Conservation (phyloP, 768 basidiomycete species). For the Tricholoma flavovirens region DNA sequence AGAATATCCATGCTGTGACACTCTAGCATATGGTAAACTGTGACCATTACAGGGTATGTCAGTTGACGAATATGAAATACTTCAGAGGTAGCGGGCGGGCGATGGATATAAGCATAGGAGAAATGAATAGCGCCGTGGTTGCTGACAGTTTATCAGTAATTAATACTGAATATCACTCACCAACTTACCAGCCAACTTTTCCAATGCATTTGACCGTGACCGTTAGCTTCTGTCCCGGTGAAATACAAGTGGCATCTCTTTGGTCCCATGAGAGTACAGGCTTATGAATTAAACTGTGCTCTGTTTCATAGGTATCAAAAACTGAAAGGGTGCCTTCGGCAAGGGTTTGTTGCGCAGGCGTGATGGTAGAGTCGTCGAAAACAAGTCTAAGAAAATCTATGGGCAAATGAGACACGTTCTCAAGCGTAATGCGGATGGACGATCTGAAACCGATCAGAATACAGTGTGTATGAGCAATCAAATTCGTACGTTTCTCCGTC, state of each 20-base stretch:
- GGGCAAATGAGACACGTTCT: slow-evolving; percentile 80
- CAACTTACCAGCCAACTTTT: slow-evolving; percentile 84
- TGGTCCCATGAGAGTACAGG: slow-evolving; percentile 79
- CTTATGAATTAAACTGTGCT: slow-evolving; percentile 68
- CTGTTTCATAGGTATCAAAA: slow-evolving; percentile 87
- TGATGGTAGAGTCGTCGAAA: slow-evolving; percentile 88
- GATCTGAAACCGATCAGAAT: slow-evolving; percentile 45
- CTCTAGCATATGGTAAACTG: slow-evolving; percentile 94
- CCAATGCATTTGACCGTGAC: slow-evolving; percentile 75
- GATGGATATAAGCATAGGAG: slow-evolving; percentile 72
- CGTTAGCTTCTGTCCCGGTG: slow-evolving; percentile 65
- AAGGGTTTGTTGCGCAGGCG: slow-evolving; percentile 67
- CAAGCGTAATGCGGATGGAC: slow-evolving; percentile 76
- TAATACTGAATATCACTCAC: not conserved
- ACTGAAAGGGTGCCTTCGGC: slow-evolving; percentile 77
- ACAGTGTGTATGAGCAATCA: slow-evolving; percentile 1
- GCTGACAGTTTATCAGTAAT: slow-evolving; percentile 35
- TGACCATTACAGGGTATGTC: slow-evolving; percentile 83
- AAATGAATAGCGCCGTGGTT: slow-evolving; percentile 74
- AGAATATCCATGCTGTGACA: slow-evolving; percentile 79
- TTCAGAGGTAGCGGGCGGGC: slow-evolving; percentile 27
- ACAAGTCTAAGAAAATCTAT: slow-evolving; percentile 82
- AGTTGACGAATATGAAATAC: slow-evolving; percentile 84
- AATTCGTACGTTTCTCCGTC: slow-evolving; percentile 79
- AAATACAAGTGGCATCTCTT: slow-evolving; percentile 45